Percentiles rank a stretch among this genome's conserved stretches.
phyloP scores from a whole-genome alignment of 139 green algal genomes.

The Chloropicon primus region DNA sequence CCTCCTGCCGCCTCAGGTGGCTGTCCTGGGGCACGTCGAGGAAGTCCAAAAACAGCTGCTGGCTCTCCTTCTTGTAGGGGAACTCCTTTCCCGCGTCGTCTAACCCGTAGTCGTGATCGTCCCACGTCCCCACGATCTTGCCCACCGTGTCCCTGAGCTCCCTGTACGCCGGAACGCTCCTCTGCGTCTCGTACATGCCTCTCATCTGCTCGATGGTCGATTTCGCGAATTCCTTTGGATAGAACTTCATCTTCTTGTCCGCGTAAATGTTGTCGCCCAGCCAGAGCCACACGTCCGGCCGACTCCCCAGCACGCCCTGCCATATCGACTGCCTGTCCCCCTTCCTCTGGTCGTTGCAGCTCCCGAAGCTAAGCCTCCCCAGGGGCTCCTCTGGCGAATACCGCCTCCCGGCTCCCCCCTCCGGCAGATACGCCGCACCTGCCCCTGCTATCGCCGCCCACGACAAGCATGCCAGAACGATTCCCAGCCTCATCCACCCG shows the following conservation, averaged over 20 bases:
- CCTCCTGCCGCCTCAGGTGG: conserved; percentile 12
- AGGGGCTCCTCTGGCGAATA: background rate
- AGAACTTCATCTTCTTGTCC: background rate
- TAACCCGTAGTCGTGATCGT: conserved; percentile 1
- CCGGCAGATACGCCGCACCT: no score
- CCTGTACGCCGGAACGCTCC: background rate
- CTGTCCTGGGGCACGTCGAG: conserved; percentile 25
- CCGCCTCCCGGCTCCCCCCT: background rate
- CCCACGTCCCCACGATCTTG: background rate
- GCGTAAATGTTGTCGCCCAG: conserved; percentile 4
- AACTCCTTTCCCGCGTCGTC: background rate
- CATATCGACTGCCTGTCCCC: background rate
- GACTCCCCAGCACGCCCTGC: background rate
- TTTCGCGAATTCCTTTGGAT: background rate
- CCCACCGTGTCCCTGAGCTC: background rate
- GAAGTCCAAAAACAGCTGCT: conserved; percentile 28
- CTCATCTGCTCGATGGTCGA: background rate
- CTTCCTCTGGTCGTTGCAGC: conserved; percentile 5
- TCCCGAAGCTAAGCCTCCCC: background rate
- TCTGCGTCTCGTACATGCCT: background rate
- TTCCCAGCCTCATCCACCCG: no score
- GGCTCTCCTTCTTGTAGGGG: conserved; percentile 13
- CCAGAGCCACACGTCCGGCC: background rate
- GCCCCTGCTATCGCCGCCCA: no score
- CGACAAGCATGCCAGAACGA: no score